Percentiles rank a stretch among this genome's conserved stretches.
Conservation (phyloP, 495 filamentous ascomycete genomes). For the Tuber borchii region DNA sequence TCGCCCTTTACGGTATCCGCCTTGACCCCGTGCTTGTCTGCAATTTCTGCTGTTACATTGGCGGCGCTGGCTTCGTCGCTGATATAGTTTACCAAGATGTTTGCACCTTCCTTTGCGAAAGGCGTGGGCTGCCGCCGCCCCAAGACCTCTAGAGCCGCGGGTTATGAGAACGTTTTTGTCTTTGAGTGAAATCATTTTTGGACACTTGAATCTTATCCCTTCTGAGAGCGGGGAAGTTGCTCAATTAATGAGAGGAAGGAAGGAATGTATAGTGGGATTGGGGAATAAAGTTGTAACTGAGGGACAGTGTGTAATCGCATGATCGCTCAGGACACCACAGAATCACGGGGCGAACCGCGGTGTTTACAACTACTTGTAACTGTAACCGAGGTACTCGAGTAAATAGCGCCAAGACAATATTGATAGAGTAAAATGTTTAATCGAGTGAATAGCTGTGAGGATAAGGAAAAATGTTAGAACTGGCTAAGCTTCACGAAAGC, state of each 20-base stretch:
- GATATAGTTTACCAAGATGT: slow-evolving; percentile 64
- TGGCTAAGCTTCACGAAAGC: neutral
- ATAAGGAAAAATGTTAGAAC: neutral
- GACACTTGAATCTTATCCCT: neutral
- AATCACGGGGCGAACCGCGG: too few species aligned
- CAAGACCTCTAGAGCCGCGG: slow-evolving; percentile 61
- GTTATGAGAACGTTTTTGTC: slow-evolving; percentile 61
- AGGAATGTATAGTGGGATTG: too few species aligned
- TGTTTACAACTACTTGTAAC: neutral
- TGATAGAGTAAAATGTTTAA: neutral
- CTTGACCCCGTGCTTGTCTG: slow-evolving; percentile 51
- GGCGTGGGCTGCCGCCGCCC: slow-evolving; percentile 55
- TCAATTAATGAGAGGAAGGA: neutral
- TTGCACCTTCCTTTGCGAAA: slow-evolving; percentile 60
- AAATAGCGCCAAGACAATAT: neutral
- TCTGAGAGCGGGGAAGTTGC: neutral
- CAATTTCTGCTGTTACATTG: slow-evolving; percentile 49
- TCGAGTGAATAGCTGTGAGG: neutral
- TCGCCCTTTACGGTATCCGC: slow-evolving; percentile 51
- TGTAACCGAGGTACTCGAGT: neutral
- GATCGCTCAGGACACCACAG: too few species aligned
- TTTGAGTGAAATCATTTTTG: slow-evolving; percentile 42
- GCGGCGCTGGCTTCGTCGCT: slow-evolving; percentile 51
- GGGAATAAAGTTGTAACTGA: neutral
- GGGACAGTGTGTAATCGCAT: too few species aligned